Percentiles rank a stretch among this genome's conserved stretches.
Conservation (phyloP, 2,329 filamentous ascomycete species). For the Aspergillus pseudonomiae region DNA sequence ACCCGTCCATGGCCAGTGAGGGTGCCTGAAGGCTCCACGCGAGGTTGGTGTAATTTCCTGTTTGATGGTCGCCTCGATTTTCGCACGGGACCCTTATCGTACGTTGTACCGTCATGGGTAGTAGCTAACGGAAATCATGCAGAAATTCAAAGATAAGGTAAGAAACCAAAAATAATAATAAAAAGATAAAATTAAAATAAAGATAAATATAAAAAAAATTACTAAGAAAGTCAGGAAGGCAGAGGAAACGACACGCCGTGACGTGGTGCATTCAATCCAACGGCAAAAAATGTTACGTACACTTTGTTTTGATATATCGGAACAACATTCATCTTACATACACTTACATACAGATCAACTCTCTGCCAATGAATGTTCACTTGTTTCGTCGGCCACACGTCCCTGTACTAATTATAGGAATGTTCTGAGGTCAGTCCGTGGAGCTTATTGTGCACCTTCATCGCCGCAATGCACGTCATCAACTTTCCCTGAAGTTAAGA, state of each 20-base stretch:
- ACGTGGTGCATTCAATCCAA: not conserved
- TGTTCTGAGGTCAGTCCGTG: not conserved
- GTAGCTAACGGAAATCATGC: not conserved
- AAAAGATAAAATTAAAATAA: not conserved
- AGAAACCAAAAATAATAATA: not conserved
- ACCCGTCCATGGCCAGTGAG: slow-evolving; percentile 8
- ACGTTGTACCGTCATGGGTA: not conserved
- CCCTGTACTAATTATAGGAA: not conserved
- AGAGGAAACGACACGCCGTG: not conserved
- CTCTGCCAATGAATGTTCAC: not conserved
- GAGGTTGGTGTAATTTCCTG: slow-evolving; percentile 7
- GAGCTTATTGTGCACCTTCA: not conserved
- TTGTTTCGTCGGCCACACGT: not conserved
- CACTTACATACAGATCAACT: not conserved
- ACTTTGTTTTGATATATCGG: not conserved
- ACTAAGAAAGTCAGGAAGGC: not conserved
- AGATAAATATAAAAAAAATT: not conserved
- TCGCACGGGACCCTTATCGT: not conserved
- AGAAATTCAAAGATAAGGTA: not conserved
- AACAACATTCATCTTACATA: not conserved
- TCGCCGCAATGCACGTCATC: slow-evolving; percentile 20
- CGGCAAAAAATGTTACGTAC: not conserved
- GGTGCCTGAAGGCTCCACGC: not conserved
- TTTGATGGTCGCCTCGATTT: not conserved
- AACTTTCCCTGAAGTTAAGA: not conserved